Conservation (phyloP, 805 yeast species). For the Isabelozyma heimii region DNA sequence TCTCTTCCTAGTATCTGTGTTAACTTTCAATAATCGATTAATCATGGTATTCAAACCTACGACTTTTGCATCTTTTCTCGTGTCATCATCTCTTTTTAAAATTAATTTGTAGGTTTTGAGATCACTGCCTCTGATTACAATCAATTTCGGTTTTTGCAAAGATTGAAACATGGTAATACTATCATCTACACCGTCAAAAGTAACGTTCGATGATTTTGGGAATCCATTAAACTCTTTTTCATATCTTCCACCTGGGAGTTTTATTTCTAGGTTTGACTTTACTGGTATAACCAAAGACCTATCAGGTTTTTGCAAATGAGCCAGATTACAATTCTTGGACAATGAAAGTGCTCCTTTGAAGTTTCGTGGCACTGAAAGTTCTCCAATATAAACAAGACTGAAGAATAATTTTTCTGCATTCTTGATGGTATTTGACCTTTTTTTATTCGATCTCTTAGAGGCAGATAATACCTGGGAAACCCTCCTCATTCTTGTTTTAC, state of each 20-base stretch:
- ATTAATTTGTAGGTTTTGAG: slow-evolving; percentile 70
- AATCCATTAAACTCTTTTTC: slow-evolving; percentile 44
- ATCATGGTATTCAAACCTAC: slow-evolving; percentile 89
- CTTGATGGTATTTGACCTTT: slow-evolving; percentile 13
- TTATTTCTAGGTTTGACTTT: slow-evolving; percentile 62
- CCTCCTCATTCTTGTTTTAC: slow-evolving; percentile 24
- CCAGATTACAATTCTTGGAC: slow-evolving; percentile 39
- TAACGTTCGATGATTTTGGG: slow-evolving; percentile 39
- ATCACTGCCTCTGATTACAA: slow-evolving; percentile 75
- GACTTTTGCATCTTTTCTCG: slow-evolving; percentile 90
- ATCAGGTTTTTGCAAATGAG: slow-evolving; percentile 25
- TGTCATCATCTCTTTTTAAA: slow-evolving; percentile 81
- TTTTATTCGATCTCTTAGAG: slow-evolving; percentile 9
- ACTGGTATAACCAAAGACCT: slow-evolving; percentile 69
- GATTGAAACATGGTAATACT: slow-evolving; percentile 72
- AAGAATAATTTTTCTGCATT: slow-evolving; percentile 37
- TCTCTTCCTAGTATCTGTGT: slow-evolving; percentile 72
- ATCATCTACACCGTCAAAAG: slow-evolving; percentile 64
- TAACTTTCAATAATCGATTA: slow-evolving; percentile 65
- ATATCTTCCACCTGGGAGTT: slow-evolving; percentile 53
- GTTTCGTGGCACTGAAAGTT: slow-evolving; percentile 6
- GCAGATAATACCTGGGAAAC: slow-evolving; percentile 20
- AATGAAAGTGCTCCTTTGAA: slow-evolving; percentile 37
- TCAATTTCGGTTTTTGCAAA: slow-evolving; percentile 80
- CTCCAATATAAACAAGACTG: slow-evolving; percentile 42